Evolutionary conservation across 1,284 basidiomycete genomes (phyloP).

Genomic region (Meripilus lineatus): DNA sequence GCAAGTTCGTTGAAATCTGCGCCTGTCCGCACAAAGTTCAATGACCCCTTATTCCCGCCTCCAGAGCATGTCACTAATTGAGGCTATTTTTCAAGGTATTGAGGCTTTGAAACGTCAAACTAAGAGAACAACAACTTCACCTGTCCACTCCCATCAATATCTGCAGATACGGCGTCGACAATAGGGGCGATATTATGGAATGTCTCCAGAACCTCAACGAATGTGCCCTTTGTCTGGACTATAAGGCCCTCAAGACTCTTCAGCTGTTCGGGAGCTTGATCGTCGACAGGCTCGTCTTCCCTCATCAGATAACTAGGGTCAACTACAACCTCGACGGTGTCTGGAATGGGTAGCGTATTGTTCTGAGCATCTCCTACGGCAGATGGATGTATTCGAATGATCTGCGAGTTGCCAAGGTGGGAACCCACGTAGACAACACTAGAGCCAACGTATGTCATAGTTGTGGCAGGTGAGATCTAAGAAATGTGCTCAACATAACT

Average conservation of each 20-base stretch:
- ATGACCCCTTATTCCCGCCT: constrained; percentile 72
- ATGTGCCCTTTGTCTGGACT: constrained; percentile 44
- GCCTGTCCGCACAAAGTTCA: constrained; percentile 83
- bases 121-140: constrained; percentile 39
- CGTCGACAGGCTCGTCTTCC: constrained; percentile 22
- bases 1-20: constrained; percentile 76
- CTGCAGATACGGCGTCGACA: constrained; percentile 76
- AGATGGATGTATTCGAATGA: constrained; percentile 55
- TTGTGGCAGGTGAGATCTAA: constrained; percentile 73
- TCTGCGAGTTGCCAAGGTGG: constrained; percentile 76
- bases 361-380: constrained; percentile 37
- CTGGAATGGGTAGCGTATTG: constrained; percentile 47
- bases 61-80: constrained; percentile 91
- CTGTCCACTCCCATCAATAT: constrained; percentile 72
- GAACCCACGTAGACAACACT: constrained; percentile 81
- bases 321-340: constrained; percentile 33
- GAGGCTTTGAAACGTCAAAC: background rate
- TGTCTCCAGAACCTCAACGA: constrained; percentile 54
- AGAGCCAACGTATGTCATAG: constrained; percentile 72
- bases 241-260: constrained; percentile 49
- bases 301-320: constrained; percentile 23
- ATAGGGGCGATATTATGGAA: constrained; percentile 88
- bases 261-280: constrained; percentile 16
- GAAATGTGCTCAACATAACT: background rate
- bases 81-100: constrained; percentile 34